These are phyloP conservation scores for Ceratobasidium sp. DNA, from an alignment of 1,284 basidiomycete species.

Conservation along the genomic window DNA sequence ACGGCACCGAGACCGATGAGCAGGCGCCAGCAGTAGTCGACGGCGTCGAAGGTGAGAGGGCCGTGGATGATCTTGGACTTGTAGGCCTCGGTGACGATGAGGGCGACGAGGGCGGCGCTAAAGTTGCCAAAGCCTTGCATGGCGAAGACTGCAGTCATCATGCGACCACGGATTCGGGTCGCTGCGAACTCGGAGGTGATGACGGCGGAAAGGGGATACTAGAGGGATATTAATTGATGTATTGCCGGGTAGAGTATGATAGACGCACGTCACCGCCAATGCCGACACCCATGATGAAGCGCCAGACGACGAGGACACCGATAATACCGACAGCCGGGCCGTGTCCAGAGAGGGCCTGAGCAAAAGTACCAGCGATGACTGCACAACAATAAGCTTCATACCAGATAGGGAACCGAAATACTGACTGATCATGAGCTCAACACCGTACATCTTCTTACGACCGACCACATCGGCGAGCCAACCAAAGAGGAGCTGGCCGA, in stretches of 20 bases:
- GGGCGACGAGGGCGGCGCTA: constrained; percentile 72
- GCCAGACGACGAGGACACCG: constrained; percentile 73
- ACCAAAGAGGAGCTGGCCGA: constrained; percentile 47
- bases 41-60: constrained; percentile 56
- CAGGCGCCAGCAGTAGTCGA: constrained; percentile 62
- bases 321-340: constrained; percentile 73
- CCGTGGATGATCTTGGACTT: constrained; percentile 68
- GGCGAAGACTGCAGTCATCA: constrained; percentile 62
- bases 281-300: constrained; percentile 61
- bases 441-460: constrained; percentile 55
- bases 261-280: constrained; percentile 57
- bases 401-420: background rate
- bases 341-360: constrained; percentile 62
- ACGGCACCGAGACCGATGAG: constrained; percentile 61
- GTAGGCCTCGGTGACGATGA: constrained; percentile 76
- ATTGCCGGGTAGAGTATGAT: background rate
- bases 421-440: constrained; percentile 59
- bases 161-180: constrained; percentile 67
- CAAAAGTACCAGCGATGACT: constrained; percentile 61
- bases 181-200: constrained; percentile 79
- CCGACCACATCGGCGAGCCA: constrained; percentile 50
- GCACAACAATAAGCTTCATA: constrained; percentile 11
- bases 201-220: constrained; percentile 72
- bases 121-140: constrained; percentile 64
- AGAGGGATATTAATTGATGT: constrained; percentile 49